Evolutionary conservation across 1,139 yeast genomes (phyloP).

Genomic region (Geotrichum fermentans): DNA sequence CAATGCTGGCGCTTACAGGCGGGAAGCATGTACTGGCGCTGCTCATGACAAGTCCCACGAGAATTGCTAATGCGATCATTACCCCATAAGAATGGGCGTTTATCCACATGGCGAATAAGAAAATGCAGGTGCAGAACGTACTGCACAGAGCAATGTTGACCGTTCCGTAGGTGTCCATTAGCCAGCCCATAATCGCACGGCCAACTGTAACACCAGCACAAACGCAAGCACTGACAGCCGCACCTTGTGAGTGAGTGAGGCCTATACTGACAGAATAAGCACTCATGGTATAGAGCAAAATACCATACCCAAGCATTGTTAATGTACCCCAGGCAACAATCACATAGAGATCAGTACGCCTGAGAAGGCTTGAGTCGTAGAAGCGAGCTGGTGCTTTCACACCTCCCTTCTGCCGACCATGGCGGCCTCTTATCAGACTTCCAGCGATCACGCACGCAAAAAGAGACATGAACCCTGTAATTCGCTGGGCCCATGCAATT

Average conservation of each 20-base stretch:
- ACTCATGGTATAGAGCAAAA: conserved; percentile 57
- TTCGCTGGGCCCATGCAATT: conserved; percentile 63
- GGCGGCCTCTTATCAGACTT: conserved; percentile 37
- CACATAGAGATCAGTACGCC: conserved; percentile 40
- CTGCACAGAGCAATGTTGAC: conserved; percentile 45
- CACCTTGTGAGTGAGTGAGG: conserved; percentile 50
- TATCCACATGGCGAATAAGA: conserved; percentile 56
- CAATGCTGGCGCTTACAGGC: conserved; percentile 47
- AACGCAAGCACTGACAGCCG: conserved; percentile 55
- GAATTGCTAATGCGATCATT: conserved; percentile 44
- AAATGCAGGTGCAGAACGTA: conserved; percentile 32
- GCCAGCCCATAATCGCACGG: conserved; percentile 55
- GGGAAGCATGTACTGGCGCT: conserved; percentile 39
- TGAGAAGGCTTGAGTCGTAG: conserved; percentile 26
- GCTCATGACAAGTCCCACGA: conserved; percentile 51
- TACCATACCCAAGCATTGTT: conserved; percentile 53
- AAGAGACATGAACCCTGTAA: conserved; percentile 47
- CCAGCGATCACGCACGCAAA: conserved; percentile 38
- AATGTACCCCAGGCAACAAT: conserved; percentile 52
- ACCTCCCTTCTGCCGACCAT: conserved; percentile 31
- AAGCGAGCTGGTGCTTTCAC: conserved; percentile 31
- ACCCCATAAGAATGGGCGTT: conserved; percentile 54
- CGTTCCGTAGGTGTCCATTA: conserved; percentile 58
- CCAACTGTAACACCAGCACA: conserved; percentile 64
- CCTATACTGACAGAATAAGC: conserved; percentile 62